Evolutionary conservation across 768 basidiomycete species (phyloP), one percentile per base, ranked within the genome.

Genomic region (Boletus vermiculosoides): DNA sequence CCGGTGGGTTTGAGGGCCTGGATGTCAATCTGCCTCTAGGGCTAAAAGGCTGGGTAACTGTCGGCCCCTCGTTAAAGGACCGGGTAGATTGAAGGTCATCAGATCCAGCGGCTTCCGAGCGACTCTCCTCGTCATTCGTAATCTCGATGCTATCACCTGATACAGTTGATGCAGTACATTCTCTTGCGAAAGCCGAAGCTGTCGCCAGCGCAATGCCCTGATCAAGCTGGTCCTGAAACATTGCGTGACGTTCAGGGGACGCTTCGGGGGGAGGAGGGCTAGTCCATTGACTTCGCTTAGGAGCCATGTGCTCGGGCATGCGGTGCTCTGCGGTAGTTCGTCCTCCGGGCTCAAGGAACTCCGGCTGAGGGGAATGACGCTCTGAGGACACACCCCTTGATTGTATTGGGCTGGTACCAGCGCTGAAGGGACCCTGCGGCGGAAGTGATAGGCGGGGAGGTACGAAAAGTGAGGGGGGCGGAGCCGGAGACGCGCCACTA

Each of bases 251-350:
- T 23, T 79, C 80, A 11, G 81, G 77, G 0, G 90, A 78, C 1
- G 90, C 91, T 63, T 87, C 88, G 1, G 85, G 83, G 4, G 90
- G 88, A 25, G 91, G 90, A 10, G 90, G 90, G 61, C 88, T 91
- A 2, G 90, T 92, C 91, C 90, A 92, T 70, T 88, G 87, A 33
- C 81, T 77, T 31, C 90, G 83, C 66, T 80, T 86, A 1, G 91
- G 88, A 18, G 88, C 90, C 91, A 92, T 90, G 62, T 90, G 88
- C 55, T 86, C 85, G 2, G 86, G 84, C 42, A 66, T 72, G 62
- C 57, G 73, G 61, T 67, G 68, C 31, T 68, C 72, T 54, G 65
- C 58, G 41, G 68, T 57, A 36, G 68, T 63, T 51, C 72, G 75
- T 41, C 67, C 69, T 20, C 67, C 71, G 11, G 78, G 73, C 50